phyloP scores from a whole-genome alignment of 1,139 yeast species.

The Yamadazyma songkhlaensis region DNA sequence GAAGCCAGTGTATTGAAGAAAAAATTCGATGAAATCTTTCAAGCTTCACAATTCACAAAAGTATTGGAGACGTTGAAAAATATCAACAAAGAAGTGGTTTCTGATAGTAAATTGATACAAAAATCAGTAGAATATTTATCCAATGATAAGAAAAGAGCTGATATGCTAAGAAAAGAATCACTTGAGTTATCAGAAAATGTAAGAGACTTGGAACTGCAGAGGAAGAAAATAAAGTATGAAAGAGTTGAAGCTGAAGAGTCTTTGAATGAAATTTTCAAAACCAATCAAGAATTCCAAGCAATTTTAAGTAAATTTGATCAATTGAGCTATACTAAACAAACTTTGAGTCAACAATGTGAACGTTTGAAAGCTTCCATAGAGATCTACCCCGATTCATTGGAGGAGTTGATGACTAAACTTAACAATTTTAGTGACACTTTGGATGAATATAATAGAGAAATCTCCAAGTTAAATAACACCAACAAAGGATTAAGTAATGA shows the following conservation, averaged over 20 bases:
- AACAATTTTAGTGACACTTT: constrained; percentile 52
- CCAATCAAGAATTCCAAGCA: constrained; percentile 81
- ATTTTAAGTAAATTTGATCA: constrained; percentile 64
- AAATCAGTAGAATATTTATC: constrained; percentile 76
- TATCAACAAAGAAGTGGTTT: constrained; percentile 73
- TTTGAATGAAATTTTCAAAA: constrained; percentile 63
- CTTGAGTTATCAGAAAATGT: constrained; percentile 42
- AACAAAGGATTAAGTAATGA: constrained; percentile 12
- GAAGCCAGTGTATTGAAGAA: constrained; percentile 89
- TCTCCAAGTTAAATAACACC: constrained; percentile 15
- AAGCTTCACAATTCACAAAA: constrained; percentile 89
- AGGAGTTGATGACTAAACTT: constrained; percentile 46
- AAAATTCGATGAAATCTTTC: constrained; percentile 94
- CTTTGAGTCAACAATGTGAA: constrained; percentile 47
- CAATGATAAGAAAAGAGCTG: constrained; percentile 72
- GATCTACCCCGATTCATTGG: constrained; percentile 47
- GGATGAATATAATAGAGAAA: constrained; percentile 31
- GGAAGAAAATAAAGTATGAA: constrained; percentile 45
- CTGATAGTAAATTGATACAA: constrained; percentile 70
- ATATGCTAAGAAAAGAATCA: constrained; percentile 51
- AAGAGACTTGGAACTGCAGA: constrained; percentile 45
- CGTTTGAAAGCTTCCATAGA: constrained; percentile 47
- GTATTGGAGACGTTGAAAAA: constrained; percentile 78
- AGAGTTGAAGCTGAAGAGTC: constrained; percentile 55
- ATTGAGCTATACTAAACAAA: constrained; percentile 43